These are phyloP conservation scores for Dryas drummondii DNA, from an alignment of 306 rosid species.

Conservation along the genomic window DNA sequence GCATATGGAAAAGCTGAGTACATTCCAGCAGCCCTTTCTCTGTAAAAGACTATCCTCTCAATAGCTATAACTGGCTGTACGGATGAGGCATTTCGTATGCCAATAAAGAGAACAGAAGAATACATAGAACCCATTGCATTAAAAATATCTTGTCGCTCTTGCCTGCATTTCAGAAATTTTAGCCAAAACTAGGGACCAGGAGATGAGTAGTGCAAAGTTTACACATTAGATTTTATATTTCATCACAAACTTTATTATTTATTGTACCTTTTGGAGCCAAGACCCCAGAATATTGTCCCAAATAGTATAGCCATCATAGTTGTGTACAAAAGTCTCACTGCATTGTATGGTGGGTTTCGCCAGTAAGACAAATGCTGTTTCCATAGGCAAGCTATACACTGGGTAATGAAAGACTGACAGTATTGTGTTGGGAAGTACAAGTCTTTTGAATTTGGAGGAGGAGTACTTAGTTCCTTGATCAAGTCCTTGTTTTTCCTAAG, in stretches of 20 bases:
- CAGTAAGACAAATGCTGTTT: slow-evolving; percentile 66
- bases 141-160: slow-evolving; percentile 52
- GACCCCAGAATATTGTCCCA: slow-evolving; percentile 63
- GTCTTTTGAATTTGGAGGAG: slow-evolving; percentile 53
- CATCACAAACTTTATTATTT: not conserved
- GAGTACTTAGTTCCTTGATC: slow-evolving; percentile 57
- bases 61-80: slow-evolving; percentile 67
- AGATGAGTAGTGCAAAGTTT: not conserved
- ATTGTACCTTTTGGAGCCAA: slow-evolving; percentile 65
- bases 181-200: not conserved
- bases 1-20: slow-evolving; percentile 81
- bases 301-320: slow-evolving; percentile 55
- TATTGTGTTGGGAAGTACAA: slow-evolving; percentile 58
- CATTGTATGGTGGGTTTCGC: slow-evolving; percentile 69
- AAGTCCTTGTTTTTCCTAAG: slow-evolving; percentile 65
- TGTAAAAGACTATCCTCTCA: slow-evolving; percentile 70
- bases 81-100: slow-evolving; percentile 51
- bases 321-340: slow-evolving; percentile 62
- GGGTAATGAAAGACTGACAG: slow-evolving; percentile 54
- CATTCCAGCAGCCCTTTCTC: slow-evolving; percentile 86
- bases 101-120: slow-evolving; percentile 63
- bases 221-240: not conserved
- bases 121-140: slow-evolving; percentile 76
- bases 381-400: slow-evolving; percentile 72
- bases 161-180: slow-evolving; percentile 39